A percentile compares a stretch with the other conserved stretches of the same genome.
Conservation (phyloP, 2,329 filamentous ascomycete genomes). For the Beauveria australis region DNA sequence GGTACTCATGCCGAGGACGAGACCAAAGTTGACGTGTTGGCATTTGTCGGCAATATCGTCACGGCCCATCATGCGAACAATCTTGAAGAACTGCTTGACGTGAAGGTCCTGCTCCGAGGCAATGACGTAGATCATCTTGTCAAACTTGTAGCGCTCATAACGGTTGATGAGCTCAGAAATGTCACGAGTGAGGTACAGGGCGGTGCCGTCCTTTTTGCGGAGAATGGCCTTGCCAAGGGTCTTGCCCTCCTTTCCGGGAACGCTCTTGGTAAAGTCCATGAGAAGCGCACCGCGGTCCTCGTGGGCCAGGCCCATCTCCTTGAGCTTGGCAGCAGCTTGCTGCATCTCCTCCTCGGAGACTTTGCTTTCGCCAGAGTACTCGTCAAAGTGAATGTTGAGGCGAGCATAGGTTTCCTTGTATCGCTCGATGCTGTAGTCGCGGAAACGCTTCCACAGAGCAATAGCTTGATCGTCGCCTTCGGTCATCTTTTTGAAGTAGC, state of each 20-base stretch:
- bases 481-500: constrained; percentile 66
- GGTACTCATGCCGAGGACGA: constrained; percentile 64
- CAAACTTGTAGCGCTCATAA: constrained; percentile 55
- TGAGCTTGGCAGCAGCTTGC: constrained; percentile 51
- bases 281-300: constrained; percentile 66
- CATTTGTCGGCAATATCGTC: constrained; percentile 59
- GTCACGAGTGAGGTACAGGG: constrained; percentile 70
- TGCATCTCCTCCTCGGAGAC: constrained; percentile 61
- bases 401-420: constrained; percentile 62
- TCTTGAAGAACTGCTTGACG: constrained; percentile 68
- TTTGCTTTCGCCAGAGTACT: constrained; percentile 68
- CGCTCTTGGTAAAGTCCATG: constrained; percentile 62
- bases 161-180: constrained; percentile 66
- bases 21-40: constrained; percentile 68
- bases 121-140: constrained; percentile 76
- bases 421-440: constrained; percentile 57
- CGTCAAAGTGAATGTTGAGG: constrained; percentile 63
- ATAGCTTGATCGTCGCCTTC: constrained; percentile 54
- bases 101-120: constrained; percentile 66
- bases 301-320: constrained; percentile 56
- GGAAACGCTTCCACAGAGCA: constrained; percentile 56
- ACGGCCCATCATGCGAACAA: constrained; percentile 62
- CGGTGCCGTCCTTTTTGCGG: constrained; percentile 66
- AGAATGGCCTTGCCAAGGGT: constrained; percentile 63
- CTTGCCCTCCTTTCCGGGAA: constrained; percentile 59